Evolutionary conservation across 2,329 filamentous ascomycete species (phyloP), one percentile per base, ranked within the genome.

Genomic region (Penicillium sclerotiorum): DNA sequence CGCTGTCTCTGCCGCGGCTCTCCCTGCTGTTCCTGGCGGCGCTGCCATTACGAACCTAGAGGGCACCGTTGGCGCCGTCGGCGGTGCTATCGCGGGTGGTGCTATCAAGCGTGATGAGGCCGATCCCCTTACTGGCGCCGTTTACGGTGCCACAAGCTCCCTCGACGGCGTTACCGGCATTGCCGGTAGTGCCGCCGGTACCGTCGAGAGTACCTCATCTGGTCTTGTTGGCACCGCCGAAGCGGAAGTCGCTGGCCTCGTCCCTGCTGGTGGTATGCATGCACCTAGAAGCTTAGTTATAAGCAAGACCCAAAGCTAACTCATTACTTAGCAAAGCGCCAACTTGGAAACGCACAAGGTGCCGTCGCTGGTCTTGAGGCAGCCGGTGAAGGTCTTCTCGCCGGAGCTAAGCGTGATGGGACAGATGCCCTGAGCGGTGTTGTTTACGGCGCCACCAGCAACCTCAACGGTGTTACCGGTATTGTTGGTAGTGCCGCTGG

Each of bases 1-100:
- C 54, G 49, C 61, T 52, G 62, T 60, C 38, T 64, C 61, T 32
- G 59, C 66, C 23, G 61, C 60, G 27, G 65, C 64, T 36, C 52
- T 71, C 23, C 67, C 68, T 22, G 17, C 37, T 20, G 30, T 58
- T 22, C 41, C 45, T 25, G 33, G 35, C 13, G 30, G 52, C 20
- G 32, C 37, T 12, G 42, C 39, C 8, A 33, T 56, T 39, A 15
- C 38, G 18, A 46, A 35, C 8, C 4, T 58, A n/a, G 45, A 47
- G 35, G 49, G 46, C 13, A 35, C 43, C 2, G 47, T 36, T 18
- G 38, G n/a, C n/a, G n/a, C n/a, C n/a, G n/a, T n/a, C n/a, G n/a
- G 33, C 1, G 43, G 45, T 11, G 15, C 45, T 32, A 36, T 46
- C n/a, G 45, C n/a, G n/a, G n/a, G 38, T 9, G 33, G 20, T 27